Evolutionary conservation across 768 basidiomycete species (phyloP).

Genomic region (Gloeophyllum trabeum): DNA sequence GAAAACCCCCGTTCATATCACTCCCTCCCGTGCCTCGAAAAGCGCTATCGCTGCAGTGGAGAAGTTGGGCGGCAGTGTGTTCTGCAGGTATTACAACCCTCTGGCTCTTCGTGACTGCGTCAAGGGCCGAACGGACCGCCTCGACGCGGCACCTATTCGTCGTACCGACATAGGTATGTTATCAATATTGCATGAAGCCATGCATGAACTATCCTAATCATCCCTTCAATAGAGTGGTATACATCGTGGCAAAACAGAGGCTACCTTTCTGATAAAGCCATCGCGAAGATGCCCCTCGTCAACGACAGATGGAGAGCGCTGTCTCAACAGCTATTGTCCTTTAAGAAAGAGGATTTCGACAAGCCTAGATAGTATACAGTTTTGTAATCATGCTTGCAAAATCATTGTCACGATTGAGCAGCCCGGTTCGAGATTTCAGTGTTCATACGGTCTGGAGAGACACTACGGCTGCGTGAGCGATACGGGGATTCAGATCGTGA

Average conservation of each 20-base stretch:
- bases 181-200: not conserved
- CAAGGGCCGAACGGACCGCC: slow-evolving; percentile 58
- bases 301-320: slow-evolving; percentile 63
- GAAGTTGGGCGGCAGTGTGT: slow-evolving; percentile 66
- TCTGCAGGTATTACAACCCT: slow-evolving; percentile 86
- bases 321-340: slow-evolving; percentile 47
- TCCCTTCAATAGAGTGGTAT: slow-evolving; percentile 57
- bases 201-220: slow-evolving; percentile 1
- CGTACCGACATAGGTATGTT: slow-evolving; percentile 74
- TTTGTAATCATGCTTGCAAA: not conserved
- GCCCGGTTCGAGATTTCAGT: slow-evolving; percentile 9
- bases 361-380: slow-evolving; percentile 22
- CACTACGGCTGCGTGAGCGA: slow-evolving; percentile 24
- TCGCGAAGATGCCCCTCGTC: slow-evolving; percentile 48
- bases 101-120: slow-evolving; percentile 74
- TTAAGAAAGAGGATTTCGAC: slow-evolving; percentile 27
- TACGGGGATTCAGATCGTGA: slow-evolving; percentile 22
- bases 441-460: slow-evolving; percentile 35
- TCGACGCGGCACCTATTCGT: slow-evolving; percentile 73
- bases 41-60: slow-evolving; percentile 83
- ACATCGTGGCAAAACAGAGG: slow-evolving; percentile 63
- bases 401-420: slow-evolving; percentile 7
- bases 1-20: slow-evolving; percentile 64
- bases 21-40: slow-evolving; percentile 77
- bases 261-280: slow-evolving; percentile 52